Base-by-base conservation (phyloP, 768 basidiomycete species). In the Termitomyces sp. region DNA sequence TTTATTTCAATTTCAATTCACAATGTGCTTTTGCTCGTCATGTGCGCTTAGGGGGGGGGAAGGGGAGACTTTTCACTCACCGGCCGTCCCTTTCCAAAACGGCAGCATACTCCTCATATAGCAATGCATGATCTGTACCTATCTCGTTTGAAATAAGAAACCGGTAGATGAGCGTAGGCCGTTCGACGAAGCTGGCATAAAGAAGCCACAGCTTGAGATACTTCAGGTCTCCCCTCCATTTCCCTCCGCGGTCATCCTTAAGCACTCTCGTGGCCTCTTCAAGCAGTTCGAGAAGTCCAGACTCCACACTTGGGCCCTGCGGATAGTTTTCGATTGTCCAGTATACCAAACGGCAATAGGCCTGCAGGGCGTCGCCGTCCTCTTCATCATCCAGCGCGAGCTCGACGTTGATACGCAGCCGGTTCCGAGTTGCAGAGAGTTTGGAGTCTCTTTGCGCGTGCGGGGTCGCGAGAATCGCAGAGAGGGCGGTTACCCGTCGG, bases 251-350 rank as follows among this genome's bases (percentile, higher is more conserved):
- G 63, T 91, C 76, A 63, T 88, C 85, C 63, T 93, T 86, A 66
- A 98, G 79, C 8, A 86, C 80, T 32, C 94, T 77, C 1, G 97
- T 97, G 16, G 93, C 91, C 66, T 93, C 90, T 67, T 99, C 97
- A 7, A 99, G 73, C 3, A 98, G 77, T 57, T 96, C 94, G 17
- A 98, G 75, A n/a, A 98, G 79, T 32, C 93, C 91, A 12, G 90
- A 93, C 66, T 94, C 89, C 1, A 87, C 87, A 49, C 87, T 90
- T 55, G 91, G 88, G 5, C 94, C 95, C 58, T 97, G 89, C 0
- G 96, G 94, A 67, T 98, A 96, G 69, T 92, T 94, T 68, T 96
- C 93, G 42, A 94, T 73, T 0, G 91, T 94, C 91, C 95, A 98
- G 50, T 89, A 81, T 51, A 98, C 88, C 61, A 98, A 85, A 58